phyloP scores from a whole-genome alignment of 768 basidiomycete species.

The Rhizopogon vulgaris region DNA sequence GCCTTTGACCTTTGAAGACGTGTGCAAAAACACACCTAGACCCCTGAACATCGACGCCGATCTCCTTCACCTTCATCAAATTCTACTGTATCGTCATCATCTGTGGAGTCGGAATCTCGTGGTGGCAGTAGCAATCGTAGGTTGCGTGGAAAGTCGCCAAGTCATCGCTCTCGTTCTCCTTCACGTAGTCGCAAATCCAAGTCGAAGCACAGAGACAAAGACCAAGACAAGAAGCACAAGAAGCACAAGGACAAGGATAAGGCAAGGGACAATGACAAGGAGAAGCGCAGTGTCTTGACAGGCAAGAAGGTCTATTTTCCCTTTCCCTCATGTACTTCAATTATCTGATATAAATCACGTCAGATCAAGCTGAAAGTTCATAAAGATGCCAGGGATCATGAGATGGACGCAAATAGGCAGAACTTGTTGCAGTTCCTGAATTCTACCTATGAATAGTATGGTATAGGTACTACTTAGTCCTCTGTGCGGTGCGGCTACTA shows the following conservation, averaged over 20 bases:
- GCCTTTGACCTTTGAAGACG: conserved; percentile 21
- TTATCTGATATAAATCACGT: not conserved
- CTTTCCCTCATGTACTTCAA: not conserved
- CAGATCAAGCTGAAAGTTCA: conserved; percentile 62
- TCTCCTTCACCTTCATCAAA: conserved; percentile 13
- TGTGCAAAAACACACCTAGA: conserved; percentile 15
- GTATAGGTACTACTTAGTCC: not conserved
- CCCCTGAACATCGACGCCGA: conserved; percentile 14
- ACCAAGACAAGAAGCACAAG: conserved; percentile 30
- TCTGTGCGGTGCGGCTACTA: no score
- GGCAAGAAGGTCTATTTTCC: conserved; percentile 47
- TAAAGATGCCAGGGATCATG: conserved; percentile 50
- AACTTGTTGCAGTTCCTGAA: conserved; percentile 52
- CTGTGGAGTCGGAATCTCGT: conserved; percentile 6
- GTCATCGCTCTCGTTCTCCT: conserved; percentile 17
- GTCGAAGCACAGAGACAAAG: conserved; percentile 18
- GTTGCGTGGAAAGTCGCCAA: conserved; percentile 11
- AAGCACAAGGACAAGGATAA: conserved; percentile 29
- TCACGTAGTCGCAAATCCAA: conserved; percentile 23
- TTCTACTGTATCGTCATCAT: conserved; percentile 9
- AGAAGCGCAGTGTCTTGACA: conserved; percentile 50
- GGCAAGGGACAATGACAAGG: conserved; percentile 38
- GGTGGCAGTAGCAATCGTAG: conserved; percentile 11
- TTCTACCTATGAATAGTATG: conserved; percentile 33
- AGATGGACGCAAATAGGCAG: conserved; percentile 50